Conservation (phyloP, 108 stramenopile genomes). For the Bacterosira constricta region DNA sequence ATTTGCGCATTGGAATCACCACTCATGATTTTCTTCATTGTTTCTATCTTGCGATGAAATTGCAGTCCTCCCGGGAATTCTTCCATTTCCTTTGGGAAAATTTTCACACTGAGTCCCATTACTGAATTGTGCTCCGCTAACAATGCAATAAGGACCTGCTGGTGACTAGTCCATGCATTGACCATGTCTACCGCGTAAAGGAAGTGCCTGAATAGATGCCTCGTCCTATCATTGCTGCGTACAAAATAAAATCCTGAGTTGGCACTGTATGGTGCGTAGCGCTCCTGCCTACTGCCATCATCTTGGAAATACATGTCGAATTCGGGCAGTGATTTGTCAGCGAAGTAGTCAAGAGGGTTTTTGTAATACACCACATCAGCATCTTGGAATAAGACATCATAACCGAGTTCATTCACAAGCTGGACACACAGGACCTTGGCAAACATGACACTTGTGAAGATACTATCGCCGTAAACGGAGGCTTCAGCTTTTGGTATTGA, state of each 20-base stretch:
- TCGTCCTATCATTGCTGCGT: constrained; percentile 43
- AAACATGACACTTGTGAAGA: constrained; percentile 81
- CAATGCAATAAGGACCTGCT: constrained; percentile 63
- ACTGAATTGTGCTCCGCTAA: constrained; percentile 69
- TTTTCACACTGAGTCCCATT: constrained; percentile 78
- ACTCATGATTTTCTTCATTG: constrained; percentile 52
- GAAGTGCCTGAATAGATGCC: constrained; percentile 67
- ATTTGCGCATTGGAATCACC: constrained; percentile 31
- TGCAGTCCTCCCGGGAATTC: constrained; percentile 60
- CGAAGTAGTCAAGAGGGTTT: constrained; percentile 63
- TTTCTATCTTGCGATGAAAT: constrained; percentile 44
- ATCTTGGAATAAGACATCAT: constrained; percentile 87
- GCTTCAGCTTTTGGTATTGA: constrained; percentile 56
- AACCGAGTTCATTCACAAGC: constrained; percentile 59
- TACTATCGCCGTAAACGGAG: constrained; percentile 66
- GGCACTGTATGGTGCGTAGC: constrained; percentile 52
- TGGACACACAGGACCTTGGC: constrained; percentile 76
- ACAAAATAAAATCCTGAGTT: constrained; percentile 65
- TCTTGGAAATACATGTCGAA: constrained; percentile 59
- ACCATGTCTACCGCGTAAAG: constrained; percentile 65
- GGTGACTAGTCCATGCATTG: constrained; percentile 63
- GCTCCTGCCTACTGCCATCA: constrained; percentile 50
- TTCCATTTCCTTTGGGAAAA: constrained; percentile 55
- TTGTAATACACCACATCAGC: constrained; percentile 72
- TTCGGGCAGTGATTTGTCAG: constrained; percentile 45